A percentile compares a stretch with the other conserved stretches of the same genome.
phyloP scores from a whole-genome alignment of 2,329 filamentous ascomycete genomes.

The Esteya vermicola region DNA sequence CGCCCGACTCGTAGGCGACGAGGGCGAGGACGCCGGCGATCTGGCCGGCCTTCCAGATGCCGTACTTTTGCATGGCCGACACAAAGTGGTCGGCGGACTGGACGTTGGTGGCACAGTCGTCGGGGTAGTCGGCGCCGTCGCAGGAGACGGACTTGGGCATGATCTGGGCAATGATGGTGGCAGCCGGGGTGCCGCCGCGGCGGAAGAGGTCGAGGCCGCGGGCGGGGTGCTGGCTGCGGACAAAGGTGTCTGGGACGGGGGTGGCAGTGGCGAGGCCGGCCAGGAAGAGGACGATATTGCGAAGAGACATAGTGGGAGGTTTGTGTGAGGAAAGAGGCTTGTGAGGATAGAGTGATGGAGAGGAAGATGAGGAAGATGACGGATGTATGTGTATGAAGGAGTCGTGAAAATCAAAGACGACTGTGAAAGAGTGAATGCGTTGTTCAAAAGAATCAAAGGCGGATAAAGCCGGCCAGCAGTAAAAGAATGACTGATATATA shows the following conservation, averaged over 20 bases:
- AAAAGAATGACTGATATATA: background rate
- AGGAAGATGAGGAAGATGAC: background rate
- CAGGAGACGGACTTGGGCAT: constrained; percentile 44
- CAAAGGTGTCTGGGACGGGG: background rate
- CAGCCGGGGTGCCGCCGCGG: constrained; percentile 12
- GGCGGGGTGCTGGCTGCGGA: too few species aligned
- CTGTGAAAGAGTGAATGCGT: background rate
- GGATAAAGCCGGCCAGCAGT: too few species aligned
- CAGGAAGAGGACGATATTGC: background rate
- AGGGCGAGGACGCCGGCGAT: constrained; percentile 58
- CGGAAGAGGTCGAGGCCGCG: background rate
- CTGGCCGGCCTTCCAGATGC: constrained; percentile 37
- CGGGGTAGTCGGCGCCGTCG: constrained; percentile 25
- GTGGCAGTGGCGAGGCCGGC: constrained; percentile 1
- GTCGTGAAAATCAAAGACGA: background rate
- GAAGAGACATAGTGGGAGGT: too few species aligned
- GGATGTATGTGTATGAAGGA: too few species aligned
- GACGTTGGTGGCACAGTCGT: constrained; percentile 52
- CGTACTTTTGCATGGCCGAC: constrained; percentile 41
- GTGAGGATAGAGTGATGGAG: background rate
- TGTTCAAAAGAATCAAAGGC: too few species aligned
- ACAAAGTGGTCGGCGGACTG: constrained; percentile 44
- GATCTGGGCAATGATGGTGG: constrained; percentile 33
- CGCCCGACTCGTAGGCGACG: constrained; percentile 55
- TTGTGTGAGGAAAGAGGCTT: too few species aligned